These are phyloP conservation scores for Coemansia sp. DNA, from an alignment of 192 early-diverging fungal species.

Conservation along the genomic window DNA sequence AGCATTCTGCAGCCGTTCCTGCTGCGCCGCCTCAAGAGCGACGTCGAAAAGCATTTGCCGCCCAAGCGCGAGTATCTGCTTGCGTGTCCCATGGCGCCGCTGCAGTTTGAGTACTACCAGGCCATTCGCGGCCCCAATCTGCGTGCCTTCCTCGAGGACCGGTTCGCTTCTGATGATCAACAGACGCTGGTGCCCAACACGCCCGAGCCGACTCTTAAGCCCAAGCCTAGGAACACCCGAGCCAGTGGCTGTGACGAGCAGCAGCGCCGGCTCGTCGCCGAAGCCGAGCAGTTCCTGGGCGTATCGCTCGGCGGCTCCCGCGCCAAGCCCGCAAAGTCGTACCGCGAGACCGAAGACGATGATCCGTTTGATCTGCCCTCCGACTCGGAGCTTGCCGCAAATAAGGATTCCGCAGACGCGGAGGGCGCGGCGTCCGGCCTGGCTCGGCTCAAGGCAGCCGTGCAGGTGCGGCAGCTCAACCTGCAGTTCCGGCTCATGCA, in stretches of 20 bases:
- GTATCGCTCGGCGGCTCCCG: neutral
- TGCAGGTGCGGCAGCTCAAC: constrained; percentile 66
- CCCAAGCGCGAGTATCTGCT: constrained; percentile 89
- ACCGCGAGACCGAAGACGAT: constrained; percentile 17
- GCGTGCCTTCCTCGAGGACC: constrained; percentile 57
- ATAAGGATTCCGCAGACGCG: neutral
- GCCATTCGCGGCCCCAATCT: constrained; percentile 63
- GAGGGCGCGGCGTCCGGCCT: constrained; percentile 25
- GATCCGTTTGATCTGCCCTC: constrained; percentile 15
- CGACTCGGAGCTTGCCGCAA: neutral
- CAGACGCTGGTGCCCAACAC: constrained; percentile 25
- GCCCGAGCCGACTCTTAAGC: constrained; percentile 7
- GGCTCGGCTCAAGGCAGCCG: constrained; percentile 18
- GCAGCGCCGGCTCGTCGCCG: constrained; percentile 4
- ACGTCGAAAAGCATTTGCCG: constrained; percentile 85
- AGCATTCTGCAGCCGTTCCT: constrained; percentile 78
- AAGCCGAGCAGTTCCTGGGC: constrained; percentile 19
- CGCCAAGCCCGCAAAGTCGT: constrained; percentile 1
- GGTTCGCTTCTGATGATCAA: constrained; percentile 1
- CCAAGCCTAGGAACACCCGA: neutral
- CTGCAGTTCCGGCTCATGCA: constrained; percentile 85
- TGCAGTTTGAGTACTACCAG: constrained; percentile 73
- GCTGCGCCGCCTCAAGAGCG: constrained; percentile 61
- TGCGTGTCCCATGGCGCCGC: constrained; percentile 68
- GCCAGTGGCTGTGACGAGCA: neutral